Conservation (phyloP, 495 filamentous ascomycete genomes). For the Penicillium manginii region DNA sequence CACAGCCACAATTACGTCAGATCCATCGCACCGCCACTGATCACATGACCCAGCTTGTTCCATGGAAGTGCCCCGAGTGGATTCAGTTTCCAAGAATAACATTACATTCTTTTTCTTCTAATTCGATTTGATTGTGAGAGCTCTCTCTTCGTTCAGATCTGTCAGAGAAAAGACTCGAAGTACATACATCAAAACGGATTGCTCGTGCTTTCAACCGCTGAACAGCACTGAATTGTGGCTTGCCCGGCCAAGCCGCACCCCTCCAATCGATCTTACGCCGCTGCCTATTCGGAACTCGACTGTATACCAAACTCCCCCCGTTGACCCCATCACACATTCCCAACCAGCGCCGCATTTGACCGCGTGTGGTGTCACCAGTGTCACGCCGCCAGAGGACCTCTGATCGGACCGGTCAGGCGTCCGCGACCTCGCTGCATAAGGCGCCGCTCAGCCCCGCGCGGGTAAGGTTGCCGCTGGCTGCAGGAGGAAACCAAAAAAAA, state of each 20-base stretch:
- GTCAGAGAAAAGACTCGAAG: background rate
- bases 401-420: slow-evolving; percentile 31
- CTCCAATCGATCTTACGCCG: slow-evolving; percentile 23
- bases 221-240: slow-evolving; percentile 10
- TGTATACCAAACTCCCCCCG: slow-evolving; percentile 11
- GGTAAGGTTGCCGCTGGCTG: slow-evolving; percentile 30
- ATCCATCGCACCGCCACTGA: slow-evolving; percentile 22
- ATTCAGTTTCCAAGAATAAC: slow-evolving; percentile 22
- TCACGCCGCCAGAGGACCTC: slow-evolving; percentile 20
- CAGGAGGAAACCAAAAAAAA: slow-evolving; percentile 15
- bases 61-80: slow-evolving; percentile 27
- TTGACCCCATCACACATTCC: slow-evolving; percentile 17
- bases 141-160: background rate
- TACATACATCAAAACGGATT: background rate
- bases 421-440: slow-evolving; percentile 32
- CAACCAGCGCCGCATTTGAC: slow-evolving; percentile 11
- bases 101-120: background rate
- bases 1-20: slow-evolving; percentile 31
- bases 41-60: slow-evolving; percentile 23
- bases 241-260: slow-evolving; percentile 7
- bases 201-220: background rate
- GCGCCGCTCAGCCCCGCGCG: slow-evolving; percentile 34
- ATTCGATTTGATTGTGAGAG: background rate
- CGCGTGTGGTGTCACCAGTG: slow-evolving; percentile 19
- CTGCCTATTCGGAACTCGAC: slow-evolving; percentile 21